Conservation (phyloP, 371 early-diverging fungal species). For the Mucor racemosus region DNA sequence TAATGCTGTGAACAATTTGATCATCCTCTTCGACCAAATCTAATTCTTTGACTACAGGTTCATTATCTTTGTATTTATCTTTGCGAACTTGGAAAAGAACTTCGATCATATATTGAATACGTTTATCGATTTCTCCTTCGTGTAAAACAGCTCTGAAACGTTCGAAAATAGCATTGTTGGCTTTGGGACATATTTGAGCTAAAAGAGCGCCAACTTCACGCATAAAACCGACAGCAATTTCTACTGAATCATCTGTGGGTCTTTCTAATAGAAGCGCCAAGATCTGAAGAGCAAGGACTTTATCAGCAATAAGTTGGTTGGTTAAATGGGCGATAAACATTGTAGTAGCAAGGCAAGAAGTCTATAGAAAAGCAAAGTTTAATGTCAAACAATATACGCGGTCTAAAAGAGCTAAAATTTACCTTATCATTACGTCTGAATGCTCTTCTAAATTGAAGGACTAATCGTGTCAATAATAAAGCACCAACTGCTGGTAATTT, state of each 20-base stretch:
- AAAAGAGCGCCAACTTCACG: slow-evolving; percentile 90
- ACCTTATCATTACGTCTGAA: slow-evolving; percentile 92
- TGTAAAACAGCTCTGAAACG: slow-evolving; percentile 91
- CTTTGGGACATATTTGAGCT: slow-evolving; percentile 77
- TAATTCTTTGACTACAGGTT: slow-evolving; percentile 74
- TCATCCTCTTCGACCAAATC: slow-evolving; percentile 97
- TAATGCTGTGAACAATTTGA: slow-evolving; percentile 91
- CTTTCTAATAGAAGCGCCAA: slow-evolving; percentile 85
- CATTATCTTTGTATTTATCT: slow-evolving; percentile 92
- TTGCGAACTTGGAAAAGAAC: slow-evolving; percentile 94
- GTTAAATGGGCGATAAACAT: slow-evolving; percentile 93
- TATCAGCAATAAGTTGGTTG: slow-evolving; percentile 91
- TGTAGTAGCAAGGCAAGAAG: slow-evolving; percentile 80
- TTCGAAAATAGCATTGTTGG: slow-evolving; percentile 91
- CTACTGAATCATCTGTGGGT: slow-evolving; percentile 97
- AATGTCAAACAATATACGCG: not conserved
- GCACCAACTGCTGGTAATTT: slow-evolving; percentile 93
- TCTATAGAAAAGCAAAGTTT: slow-evolving; percentile 20
- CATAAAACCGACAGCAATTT: slow-evolving; percentile 96
- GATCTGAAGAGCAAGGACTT: slow-evolving; percentile 89
- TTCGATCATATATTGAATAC: slow-evolving; percentile 97
- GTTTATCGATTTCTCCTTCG: slow-evolving; percentile 92
- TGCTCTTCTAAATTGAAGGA: slow-evolving; percentile 90
- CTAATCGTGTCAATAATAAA: slow-evolving; percentile 82
- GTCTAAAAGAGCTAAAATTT: slow-evolving; percentile 5